Percentiles rank a stretch among this genome's conserved stretches.
These are phyloP conservation scores for Tolypocladium inflatum DNA, from an alignment of 2,329 filamentous ascomycete genomes.

Conservation along the genomic window DNA sequence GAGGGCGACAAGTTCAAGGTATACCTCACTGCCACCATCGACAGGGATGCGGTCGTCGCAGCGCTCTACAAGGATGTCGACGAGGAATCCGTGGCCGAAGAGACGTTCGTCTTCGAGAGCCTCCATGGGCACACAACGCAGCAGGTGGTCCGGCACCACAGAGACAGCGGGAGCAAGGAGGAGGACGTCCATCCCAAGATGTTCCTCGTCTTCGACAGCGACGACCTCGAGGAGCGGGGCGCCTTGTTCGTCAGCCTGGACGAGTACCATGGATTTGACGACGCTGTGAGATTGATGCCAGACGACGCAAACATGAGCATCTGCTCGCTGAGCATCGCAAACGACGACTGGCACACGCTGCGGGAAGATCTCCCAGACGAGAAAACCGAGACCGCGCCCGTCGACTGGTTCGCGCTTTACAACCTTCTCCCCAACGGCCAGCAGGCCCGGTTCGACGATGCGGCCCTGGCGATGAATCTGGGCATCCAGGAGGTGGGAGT, in stretches of 20 bases:
- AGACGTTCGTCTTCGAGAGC: neutral
- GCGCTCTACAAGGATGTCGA: neutral
- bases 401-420: constrained; percentile 2
- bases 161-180: neutral
- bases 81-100: neutral
- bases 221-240: neutral
- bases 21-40: neutral
- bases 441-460: neutral
- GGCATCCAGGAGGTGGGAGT: neutral
- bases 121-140: neutral
- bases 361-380: neutral
- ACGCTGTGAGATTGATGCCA: neutral
- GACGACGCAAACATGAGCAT: neutral
- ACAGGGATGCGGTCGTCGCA: neutral
- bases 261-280: constrained; percentile 4
- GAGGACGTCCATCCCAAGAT: neutral
- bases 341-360: constrained; percentile 3
- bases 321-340: neutral
- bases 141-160: neutral
- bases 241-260: constrained; percentile 1
- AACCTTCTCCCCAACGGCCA: neutral
- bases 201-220: constrained; percentile 1
- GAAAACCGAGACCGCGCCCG: neutral
- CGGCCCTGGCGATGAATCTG: neutral
- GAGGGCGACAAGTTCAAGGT: neutral